A percentile compares a stretch with the other conserved stretches of the same genome.
Conservation (phyloP, 2,329 filamentous ascomycete genomes). For the Pseudocercospora eumusae region DNA sequence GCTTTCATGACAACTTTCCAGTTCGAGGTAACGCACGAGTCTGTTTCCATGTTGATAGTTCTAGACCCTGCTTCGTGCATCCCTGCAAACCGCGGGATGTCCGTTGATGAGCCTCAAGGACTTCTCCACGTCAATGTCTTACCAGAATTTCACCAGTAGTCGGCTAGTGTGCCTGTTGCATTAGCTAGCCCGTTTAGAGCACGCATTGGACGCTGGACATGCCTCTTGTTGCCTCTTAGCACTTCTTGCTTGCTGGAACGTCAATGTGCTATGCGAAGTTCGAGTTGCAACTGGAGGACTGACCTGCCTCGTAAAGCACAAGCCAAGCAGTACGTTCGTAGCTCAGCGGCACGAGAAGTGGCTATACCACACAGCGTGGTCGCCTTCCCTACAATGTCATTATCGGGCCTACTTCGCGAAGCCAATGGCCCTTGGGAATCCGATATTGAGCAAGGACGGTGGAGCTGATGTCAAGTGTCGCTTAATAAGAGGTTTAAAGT, state of each 20-base stretch:
- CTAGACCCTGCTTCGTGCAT: not conserved
- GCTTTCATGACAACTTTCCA: not conserved
- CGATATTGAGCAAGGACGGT: not conserved
- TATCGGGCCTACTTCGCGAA: not conserved
- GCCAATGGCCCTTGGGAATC: not conserved
- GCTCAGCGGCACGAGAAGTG: not conserved
- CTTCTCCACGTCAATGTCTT: slow-evolving; percentile 6
- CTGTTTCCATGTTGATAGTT: not conserved
- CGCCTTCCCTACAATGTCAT: not conserved
- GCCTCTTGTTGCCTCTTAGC: not conserved
- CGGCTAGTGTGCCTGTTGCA: not conserved
- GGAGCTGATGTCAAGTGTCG: not conserved
- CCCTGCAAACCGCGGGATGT: slow-evolving; percentile 3
- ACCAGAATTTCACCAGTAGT: not conserved
- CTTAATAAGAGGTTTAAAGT: not conserved
- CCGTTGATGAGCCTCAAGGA: slow-evolving; percentile 8
- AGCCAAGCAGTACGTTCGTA: not conserved
- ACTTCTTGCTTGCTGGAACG: not conserved
- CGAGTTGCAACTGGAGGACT: not conserved
- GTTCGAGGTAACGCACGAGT: slow-evolving; percentile 3
- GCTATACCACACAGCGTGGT: not conserved
- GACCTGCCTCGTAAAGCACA: not conserved
- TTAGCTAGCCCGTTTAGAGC: not conserved
- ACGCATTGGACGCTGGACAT: not conserved
- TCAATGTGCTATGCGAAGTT: too few species aligned